Evolutionary conservation across 768 basidiomycete genomes (phyloP).

Genomic region (Lactarius hatsudake): DNA sequence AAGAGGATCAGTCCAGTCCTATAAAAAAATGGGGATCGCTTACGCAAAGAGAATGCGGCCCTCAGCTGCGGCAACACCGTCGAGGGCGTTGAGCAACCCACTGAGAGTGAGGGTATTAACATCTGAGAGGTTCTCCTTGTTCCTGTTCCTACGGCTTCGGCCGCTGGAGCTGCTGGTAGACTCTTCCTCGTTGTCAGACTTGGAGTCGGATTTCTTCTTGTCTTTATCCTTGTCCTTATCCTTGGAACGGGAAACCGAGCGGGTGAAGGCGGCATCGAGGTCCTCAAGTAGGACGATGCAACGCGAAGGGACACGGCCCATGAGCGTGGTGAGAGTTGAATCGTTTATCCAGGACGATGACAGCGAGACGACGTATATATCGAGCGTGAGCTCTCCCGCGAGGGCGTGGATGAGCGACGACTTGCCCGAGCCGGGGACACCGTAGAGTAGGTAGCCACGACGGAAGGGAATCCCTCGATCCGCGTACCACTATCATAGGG

Average conservation of each 20-base stretch:
- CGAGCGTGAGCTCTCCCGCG: conserved; percentile 84
- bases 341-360: conserved; percentile 88
- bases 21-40: conserved; percentile 36
- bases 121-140: conserved; percentile 63
- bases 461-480: conserved; percentile 91
- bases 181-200: conserved; percentile 37
- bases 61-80: conserved; percentile 84
- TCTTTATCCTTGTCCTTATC: conserved; percentile 47
- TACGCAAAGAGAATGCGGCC: conserved; percentile 87
- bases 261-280: conserved; percentile 84
- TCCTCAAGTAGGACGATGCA: conserved; percentile 90
- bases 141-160: conserved; percentile 44
- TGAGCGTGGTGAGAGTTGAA: conserved; percentile 77
- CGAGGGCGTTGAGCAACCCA: conserved; percentile 79
- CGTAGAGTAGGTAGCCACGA: conserved; percentile 80
- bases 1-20: conserved; percentile 11
- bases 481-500: conserved; percentile 71
- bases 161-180: conserved; percentile 37
- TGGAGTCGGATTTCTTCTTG: conserved; percentile 33
- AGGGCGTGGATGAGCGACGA: conserved; percentile 83
- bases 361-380: conserved; percentile 88
- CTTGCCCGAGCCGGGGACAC: conserved; percentile 85
- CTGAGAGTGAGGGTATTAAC: conserved; percentile 80
- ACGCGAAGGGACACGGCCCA: conserved; percentile 82
- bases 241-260: conserved; percentile 66